Evolutionary conservation across 2,329 filamentous ascomycete genomes (phyloP).

Genomic region (Neofusicoccum ribis): DNA sequence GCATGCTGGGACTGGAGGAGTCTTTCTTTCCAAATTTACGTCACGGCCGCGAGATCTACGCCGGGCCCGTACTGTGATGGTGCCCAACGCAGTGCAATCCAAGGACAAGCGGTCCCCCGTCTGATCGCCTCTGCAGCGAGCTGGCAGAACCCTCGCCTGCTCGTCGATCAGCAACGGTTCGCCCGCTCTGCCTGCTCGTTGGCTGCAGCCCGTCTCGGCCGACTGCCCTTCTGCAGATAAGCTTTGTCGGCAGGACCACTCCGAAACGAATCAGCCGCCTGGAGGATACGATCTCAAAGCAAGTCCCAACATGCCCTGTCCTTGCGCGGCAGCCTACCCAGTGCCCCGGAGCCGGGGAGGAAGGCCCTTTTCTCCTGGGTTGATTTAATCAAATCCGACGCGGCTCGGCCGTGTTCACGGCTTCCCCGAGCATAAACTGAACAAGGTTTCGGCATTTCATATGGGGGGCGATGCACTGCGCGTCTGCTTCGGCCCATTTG

Average conservation of each 20-base stretch:
- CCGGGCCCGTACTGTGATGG: background rate
- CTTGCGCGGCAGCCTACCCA: background rate
- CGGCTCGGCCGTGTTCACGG: background rate
- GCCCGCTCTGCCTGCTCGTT: no score
- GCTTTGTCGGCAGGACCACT: constrained; percentile 2
- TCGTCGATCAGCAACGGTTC: background rate
- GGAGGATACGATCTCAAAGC: background rate
- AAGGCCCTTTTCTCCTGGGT: constrained; percentile 4
- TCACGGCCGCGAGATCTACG: background rate
- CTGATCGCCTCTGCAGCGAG: background rate
- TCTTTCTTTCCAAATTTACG: background rate
- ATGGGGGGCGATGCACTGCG: background rate
- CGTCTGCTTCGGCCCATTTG: background rate
- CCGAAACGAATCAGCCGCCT: constrained; percentile 4
- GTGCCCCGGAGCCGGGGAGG: background rate
- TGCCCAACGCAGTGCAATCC: constrained; percentile 4
- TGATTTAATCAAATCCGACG: background rate
- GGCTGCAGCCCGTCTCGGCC: background rate
- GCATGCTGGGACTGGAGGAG: background rate
- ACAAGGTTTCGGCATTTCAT: background rate
- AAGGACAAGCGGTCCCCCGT: background rate
- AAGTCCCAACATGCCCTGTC: background rate
- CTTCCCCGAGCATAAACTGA: background rate
- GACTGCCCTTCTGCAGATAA: background rate
- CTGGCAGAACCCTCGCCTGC: background rate